phyloP scores from a whole-genome alignment of 1,284 basidiomycete genomes.

The Microbotryum scabiosae region DNA sequence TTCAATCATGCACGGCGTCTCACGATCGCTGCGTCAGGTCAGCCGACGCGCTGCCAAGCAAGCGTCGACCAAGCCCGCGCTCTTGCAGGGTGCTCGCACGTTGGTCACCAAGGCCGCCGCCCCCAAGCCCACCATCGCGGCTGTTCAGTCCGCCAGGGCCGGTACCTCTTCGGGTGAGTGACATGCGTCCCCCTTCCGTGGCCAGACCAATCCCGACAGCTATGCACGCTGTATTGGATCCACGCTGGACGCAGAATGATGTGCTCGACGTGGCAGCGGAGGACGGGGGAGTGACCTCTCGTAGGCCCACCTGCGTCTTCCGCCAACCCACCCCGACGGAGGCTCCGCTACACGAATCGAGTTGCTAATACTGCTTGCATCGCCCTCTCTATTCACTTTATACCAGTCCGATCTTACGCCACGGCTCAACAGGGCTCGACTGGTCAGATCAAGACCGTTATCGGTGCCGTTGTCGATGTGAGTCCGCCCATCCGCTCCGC shows the following conservation, averaged over 20 bases:
- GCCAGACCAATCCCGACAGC: neutral
- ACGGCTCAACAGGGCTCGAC: slow-evolving; percentile 65
- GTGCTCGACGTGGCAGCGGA: neutral
- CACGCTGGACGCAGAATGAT: neutral
- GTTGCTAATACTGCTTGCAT: neutral
- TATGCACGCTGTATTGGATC: neutral
- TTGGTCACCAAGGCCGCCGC: slow-evolving; percentile 25
- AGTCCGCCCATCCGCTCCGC: slow-evolving; percentile 8
- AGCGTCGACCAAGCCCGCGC: slow-evolving; percentile 4
- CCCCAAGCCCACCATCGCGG: slow-evolving; percentile 13
- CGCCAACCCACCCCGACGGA: neutral
- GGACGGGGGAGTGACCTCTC: neutral
- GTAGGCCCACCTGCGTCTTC: slow-evolving; percentile 14
- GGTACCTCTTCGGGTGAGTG: neutral
- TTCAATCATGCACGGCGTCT: neutral
- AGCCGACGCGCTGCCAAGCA: neutral
- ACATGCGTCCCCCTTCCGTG: too few relatives aligned
- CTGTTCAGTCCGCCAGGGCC: slow-evolving; percentile 12
- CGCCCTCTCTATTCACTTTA: neutral
- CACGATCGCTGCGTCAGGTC: neutral
- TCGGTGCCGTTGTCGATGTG: slow-evolving; percentile 79
- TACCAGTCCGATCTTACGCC: slow-evolving; percentile 74
- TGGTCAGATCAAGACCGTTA: slow-evolving; percentile 66
- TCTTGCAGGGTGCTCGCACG: slow-evolving; percentile 24
- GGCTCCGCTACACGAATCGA: neutral